phyloP scores from a whole-genome alignment of 768 basidiomycete species.

The Pleurotus sapidus region DNA sequence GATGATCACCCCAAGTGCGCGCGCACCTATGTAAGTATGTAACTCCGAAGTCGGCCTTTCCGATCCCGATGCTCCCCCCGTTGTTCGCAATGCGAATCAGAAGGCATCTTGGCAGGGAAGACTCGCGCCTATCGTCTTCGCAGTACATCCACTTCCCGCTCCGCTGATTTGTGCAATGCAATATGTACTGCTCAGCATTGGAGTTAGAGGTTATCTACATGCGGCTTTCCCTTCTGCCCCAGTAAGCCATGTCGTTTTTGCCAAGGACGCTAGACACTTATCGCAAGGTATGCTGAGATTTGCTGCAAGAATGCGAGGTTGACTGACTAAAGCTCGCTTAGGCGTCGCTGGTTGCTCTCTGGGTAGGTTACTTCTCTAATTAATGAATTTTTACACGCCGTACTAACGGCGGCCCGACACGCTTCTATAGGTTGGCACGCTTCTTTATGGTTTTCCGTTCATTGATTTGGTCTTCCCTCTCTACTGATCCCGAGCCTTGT shows the following conservation, averaged over 20 bases:
- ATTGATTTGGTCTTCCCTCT: not conserved
- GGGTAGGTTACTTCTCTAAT: not conserved
- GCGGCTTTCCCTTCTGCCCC: not conserved
- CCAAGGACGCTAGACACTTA: slow-evolving; percentile 2
- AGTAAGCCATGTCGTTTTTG: not conserved
- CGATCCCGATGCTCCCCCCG: too few species aligned
- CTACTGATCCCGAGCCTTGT: not conserved
- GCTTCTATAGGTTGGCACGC: not conserved
- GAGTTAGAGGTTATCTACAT: not conserved
- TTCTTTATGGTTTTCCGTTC: not conserved
- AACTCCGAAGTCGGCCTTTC: too few species aligned
- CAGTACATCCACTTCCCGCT: slow-evolving; percentile 1
- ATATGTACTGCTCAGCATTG: slow-evolving; percentile 3
- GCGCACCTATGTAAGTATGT: too few species aligned
- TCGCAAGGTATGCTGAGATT: not conserved
- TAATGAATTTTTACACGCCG: too few species aligned
- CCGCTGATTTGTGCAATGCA: slow-evolving; percentile 2
- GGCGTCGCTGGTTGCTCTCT: not conserved
- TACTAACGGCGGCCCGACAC: not conserved
- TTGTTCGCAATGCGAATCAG: too few species aligned
- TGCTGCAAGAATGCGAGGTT: not conserved
- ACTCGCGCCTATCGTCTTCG: not conserved
- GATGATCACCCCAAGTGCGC: too few species aligned
- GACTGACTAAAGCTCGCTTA: not conserved
- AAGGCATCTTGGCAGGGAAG: too few species aligned